These are phyloP conservation scores for Pseudogymnoascus sp. DNA, from an alignment of 2,329 filamentous ascomycete species.

Conservation along the genomic window DNA sequence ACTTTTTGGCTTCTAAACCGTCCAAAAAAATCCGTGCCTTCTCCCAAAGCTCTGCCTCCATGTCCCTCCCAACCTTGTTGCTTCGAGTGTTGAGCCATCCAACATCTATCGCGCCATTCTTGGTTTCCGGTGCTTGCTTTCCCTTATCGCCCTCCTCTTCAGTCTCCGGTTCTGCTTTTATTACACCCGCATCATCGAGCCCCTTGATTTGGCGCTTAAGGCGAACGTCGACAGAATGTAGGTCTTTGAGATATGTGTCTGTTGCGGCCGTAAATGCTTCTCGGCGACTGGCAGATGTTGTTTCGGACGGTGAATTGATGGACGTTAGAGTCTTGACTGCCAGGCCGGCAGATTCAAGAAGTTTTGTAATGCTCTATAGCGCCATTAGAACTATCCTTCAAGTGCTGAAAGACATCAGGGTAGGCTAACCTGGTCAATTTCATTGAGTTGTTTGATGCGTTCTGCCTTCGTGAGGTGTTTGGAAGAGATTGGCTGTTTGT, in stretches of 20 bases:
- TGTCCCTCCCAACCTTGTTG: constrained; percentile 72
- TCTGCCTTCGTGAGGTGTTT: constrained; percentile 62
- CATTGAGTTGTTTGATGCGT: constrained; percentile 72
- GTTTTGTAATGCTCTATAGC: constrained; percentile 33
- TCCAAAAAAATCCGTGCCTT: constrained; percentile 52
- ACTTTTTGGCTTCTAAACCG: constrained; percentile 24
- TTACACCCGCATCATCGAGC: constrained; percentile 73
- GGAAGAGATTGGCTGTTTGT: not conserved
- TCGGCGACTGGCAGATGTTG: constrained; percentile 20
- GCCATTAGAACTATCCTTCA: not conserved
- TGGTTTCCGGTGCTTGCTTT: constrained; percentile 34
- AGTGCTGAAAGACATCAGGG: not conserved
- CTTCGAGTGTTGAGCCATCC: constrained; percentile 86
- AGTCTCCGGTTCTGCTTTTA: constrained; percentile 32
- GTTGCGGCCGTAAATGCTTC: constrained; percentile 53
- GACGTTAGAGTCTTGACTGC: constrained; percentile 60
- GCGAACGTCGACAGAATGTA: constrained; percentile 68
- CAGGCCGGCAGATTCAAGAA: constrained; percentile 53
- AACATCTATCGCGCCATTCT: constrained; percentile 62
- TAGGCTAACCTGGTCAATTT: constrained; percentile 60
- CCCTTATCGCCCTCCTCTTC: constrained; percentile 25
- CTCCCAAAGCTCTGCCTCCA: constrained; percentile 75
- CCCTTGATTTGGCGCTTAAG: constrained; percentile 72
- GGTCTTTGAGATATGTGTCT: constrained; percentile 62
- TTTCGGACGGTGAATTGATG: constrained; percentile 25